Evolutionary conservation across 768 basidiomycete species (phyloP).

Genomic region (Tricholomella constricta): DNA sequence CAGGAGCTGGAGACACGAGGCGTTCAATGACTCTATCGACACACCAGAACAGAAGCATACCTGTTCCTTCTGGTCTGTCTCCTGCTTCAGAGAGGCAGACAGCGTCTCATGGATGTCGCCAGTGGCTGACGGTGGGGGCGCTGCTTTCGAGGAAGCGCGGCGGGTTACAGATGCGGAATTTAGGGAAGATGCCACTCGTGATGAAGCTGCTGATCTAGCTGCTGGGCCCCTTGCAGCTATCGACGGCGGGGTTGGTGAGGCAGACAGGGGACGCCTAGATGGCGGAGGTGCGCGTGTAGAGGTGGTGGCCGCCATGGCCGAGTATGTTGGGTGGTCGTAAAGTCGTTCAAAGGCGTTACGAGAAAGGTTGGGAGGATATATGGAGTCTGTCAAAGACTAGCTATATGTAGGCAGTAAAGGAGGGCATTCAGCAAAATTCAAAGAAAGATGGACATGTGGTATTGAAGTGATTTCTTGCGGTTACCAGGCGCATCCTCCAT

Average conservation of each 20-base stretch:
- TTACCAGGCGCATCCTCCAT: no score
- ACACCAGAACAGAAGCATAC: conserved; percentile 38
- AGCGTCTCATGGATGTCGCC: conserved; percentile 59
- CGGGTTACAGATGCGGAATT: conserved; percentile 48
- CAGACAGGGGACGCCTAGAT: conserved; percentile 45
- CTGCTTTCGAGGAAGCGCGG: conserved; percentile 50
- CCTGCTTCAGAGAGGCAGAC: conserved; percentile 65
- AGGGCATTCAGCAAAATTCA: conserved; percentile 5
- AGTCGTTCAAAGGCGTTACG: conserved; percentile 7
- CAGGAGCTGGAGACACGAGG: conserved; percentile 53
- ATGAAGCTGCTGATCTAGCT: conserved; percentile 64
- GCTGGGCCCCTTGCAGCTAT: conserved; percentile 55
- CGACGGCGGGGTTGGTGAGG: conserved; percentile 46
- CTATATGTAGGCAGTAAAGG: conserved; percentile 1
- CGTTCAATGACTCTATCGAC: conserved; percentile 9
- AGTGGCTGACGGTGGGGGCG: conserved; percentile 38
- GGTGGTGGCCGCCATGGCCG: conserved; percentile 46
- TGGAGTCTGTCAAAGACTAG: conserved; percentile 11
- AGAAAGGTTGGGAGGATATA: neutral
- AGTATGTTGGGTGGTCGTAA: conserved; percentile 5
- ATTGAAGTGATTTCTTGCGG: conserved; percentile 1
- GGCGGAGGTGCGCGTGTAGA: conserved; percentile 49
- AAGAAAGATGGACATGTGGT: conserved; percentile 9
- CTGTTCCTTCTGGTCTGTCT: conserved; percentile 82
- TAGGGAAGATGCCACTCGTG: conserved; percentile 56